phyloP scores from a whole-genome alignment of 768 basidiomycete species.

The Guyanaporus albipodus region DNA sequence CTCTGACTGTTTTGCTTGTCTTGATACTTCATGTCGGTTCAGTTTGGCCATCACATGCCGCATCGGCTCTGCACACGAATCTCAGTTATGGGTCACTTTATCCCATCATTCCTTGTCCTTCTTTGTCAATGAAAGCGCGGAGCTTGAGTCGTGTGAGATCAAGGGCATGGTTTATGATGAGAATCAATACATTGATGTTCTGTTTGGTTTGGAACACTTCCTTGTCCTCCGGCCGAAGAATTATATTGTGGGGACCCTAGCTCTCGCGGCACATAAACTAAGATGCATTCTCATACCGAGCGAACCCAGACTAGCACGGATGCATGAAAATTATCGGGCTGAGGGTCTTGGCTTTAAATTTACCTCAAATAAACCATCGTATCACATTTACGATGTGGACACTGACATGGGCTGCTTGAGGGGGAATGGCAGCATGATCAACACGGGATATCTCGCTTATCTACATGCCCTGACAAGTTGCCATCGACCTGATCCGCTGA shows the following conservation, averaged over 20 bases:
- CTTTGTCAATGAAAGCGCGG: too few species aligned
- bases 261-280: not conserved
- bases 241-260: not conserved
- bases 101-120: not conserved
- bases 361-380: too few species aligned
- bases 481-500: slow-evolving; percentile 40
- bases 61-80: not conserved
- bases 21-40: not conserved
- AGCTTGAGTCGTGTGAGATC: too few species aligned
- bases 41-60: not conserved
- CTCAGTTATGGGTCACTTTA: not conserved
- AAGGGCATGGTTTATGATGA: not conserved
- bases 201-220: not conserved
- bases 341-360: too few species aligned
- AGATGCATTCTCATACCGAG: not conserved
- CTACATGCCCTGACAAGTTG: slow-evolving; percentile 41
- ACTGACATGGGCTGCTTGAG: slow-evolving; percentile 11
- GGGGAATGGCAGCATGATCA: slow-evolving; percentile 18
- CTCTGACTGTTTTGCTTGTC: not conserved
- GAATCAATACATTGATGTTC: not conserved
- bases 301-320: not conserved
- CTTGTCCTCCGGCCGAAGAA: not conserved
- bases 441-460: slow-evolving; percentile 33
- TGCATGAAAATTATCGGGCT: too few species aligned
- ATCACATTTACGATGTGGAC: not conserved